A percentile compares a stretch with the other conserved stretches of the same genome.
These are phyloP conservation scores for Sclerotinia minor DNA, from an alignment of 2,329 filamentous ascomycete species.

Conservation along the genomic window DNA sequence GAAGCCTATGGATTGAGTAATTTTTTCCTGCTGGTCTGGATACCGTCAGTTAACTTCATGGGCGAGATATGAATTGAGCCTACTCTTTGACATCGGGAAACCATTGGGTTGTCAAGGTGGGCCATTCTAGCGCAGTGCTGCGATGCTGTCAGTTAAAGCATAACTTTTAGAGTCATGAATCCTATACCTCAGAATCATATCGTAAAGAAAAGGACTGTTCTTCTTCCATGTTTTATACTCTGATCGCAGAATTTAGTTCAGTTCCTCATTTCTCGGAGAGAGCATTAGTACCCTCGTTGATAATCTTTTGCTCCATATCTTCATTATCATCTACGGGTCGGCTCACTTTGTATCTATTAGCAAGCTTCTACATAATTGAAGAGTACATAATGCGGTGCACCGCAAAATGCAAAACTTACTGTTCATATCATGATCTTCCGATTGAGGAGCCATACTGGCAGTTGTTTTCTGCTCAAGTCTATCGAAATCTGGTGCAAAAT, in stretches of 20 bases:
- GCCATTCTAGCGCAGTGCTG: constrained; percentile 93
- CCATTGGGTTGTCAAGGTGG: constrained; percentile 96
- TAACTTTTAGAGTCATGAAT: background rate
- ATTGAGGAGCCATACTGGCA: constrained; percentile 49
- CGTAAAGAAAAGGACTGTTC: constrained; percentile 97
- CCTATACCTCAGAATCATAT: constrained; percentile 81
- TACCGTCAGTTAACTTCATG: constrained; percentile 17
- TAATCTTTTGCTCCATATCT: constrained; percentile 77
- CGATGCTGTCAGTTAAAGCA: constrained; percentile 28
- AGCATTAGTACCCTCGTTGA: constrained; percentile 75
- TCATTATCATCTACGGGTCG: constrained; percentile 65
- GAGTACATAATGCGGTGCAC: background rate
- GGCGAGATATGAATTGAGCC: constrained; percentile 33
- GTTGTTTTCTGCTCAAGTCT: background rate
- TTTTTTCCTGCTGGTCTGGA: constrained; percentile 75
- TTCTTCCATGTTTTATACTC: constrained; percentile 99
- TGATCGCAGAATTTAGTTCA: constrained; percentile 41
- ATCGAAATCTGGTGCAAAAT: background rate
- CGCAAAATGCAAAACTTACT: constrained; percentile 40
- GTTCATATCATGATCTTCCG: constrained; percentile 50
- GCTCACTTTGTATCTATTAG: constrained; percentile 47
- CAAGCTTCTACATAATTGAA: constrained; percentile 1
- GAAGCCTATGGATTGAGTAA: constrained; percentile 80
- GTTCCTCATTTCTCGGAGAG: background rate
- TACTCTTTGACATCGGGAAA: constrained; percentile 88